Base-by-base conservation (phyloP, 2,329 filamentous ascomycete genomes). In the Cytospora schulzeri region DNA sequence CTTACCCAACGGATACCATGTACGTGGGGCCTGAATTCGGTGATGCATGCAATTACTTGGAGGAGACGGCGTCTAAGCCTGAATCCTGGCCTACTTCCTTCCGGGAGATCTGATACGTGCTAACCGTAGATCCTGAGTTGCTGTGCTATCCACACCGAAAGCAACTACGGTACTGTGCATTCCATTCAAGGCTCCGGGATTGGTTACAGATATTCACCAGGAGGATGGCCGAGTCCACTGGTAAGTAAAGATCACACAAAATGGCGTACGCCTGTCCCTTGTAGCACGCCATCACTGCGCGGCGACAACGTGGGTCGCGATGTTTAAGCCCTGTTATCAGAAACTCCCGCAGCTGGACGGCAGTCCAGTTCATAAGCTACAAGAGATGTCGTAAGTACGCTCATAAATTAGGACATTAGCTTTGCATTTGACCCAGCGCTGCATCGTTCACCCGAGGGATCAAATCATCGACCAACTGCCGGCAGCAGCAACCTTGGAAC, bases 251-350 rank as follows among this genome's bases (percentile, higher is more conserved):
- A 12, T 8, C 19, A 8, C 6, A 19, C 2, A 26, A n/a, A 15
- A 54, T 63, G 48, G 51, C 56, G 56, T 51, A 59, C 50, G 48
- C 31, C 14, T 22, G 41, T 29, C 50, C 55, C 62, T 35, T 31
- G 41, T 45, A 63, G 55, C 55, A 58, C 62, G 62, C 62, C 62
- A 63, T 50, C 33, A n/a, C 26, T 29, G 45, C 29, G 24, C 45
- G 38, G 38, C 22, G 35, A 22, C 29, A 56, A 56, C 9, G 29
- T 31, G 11, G n/a, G 53, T 33, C 53, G 26, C 52, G 26, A 29
- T 54, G 14, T n/a, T 29, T 14, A 17, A 19, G 19, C 17, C 24
- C 26, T 22, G 52, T 19, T 7, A 17, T 22, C 17, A 53, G 8
- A 11, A 55, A 35, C 17, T 55, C 53, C 8, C 8, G n/a, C 26